phyloP scores from a whole-genome alignment of 371 early-diverging fungal genomes.

The Mortierella sp. region DNA sequence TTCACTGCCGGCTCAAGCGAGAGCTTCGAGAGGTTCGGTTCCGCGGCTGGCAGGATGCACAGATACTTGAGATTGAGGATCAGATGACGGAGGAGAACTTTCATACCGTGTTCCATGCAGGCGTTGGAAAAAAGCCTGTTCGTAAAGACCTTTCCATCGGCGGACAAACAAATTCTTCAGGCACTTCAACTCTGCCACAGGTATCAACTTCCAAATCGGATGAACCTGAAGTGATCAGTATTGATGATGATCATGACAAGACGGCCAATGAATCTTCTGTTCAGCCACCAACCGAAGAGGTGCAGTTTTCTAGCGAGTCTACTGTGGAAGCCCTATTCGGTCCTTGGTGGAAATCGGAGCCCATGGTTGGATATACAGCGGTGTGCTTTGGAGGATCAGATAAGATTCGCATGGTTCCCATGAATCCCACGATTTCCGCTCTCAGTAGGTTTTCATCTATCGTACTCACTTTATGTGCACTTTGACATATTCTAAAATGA shows the following conservation, averaged over 20 bases:
- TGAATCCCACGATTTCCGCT: conserved; percentile 44
- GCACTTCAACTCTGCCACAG: background rate
- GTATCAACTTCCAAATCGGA: background rate
- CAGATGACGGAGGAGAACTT: conserved; percentile 26
- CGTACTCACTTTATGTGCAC: background rate
- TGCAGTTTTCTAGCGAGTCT: conserved; percentile 27
- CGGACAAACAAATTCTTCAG: too few species aligned
- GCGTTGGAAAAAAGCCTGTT: conserved; percentile 5
- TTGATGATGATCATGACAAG: conserved; percentile 45
- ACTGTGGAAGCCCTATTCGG: conserved; percentile 44
- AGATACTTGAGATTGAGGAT: conserved; percentile 43
- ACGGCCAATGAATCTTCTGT: background rate
- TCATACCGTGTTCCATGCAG: conserved; percentile 12
- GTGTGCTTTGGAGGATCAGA: conserved; percentile 49
- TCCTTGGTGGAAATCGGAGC: conserved; percentile 40
- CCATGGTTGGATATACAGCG: conserved; percentile 42
- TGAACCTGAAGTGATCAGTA: conserved; percentile 31
- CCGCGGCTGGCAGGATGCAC: conserved; percentile 51
- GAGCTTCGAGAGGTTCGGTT: conserved; percentile 38
- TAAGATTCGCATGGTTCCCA: conserved; percentile 44
- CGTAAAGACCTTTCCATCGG: background rate
- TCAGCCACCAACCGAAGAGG: conserved; percentile 1
- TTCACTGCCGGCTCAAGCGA: conserved; percentile 40
- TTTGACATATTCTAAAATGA: background rate
- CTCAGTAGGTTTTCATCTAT: conserved; percentile 25